Evolutionary conservation across 495 filamentous ascomycete genomes (phyloP), one percentile per base, ranked within the genome.

Genomic region (Echria macrotheca): DNA sequence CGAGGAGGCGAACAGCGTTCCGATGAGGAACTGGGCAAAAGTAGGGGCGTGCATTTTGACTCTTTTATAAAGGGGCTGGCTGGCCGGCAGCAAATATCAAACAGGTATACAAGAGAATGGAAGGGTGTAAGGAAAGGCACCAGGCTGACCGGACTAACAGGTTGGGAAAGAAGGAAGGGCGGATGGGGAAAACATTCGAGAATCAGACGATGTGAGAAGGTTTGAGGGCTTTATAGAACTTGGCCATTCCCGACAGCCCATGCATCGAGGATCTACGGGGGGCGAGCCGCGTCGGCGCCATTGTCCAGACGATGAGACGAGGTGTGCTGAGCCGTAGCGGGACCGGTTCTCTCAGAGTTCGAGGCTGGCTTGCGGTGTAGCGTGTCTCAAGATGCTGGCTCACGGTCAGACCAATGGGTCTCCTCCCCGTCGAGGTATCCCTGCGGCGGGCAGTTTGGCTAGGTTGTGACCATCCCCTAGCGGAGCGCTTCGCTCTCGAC

Each of bases 41-140:
- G 64, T 59, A 48, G 54, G 49, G 44, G 62, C 57, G 50, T 65
- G 57, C 62, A 68, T 68, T 36, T 50, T 65, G 53, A 53, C 33
- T 41, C 25, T 41, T 47, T 29, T 19, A 50, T 47, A 33, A 38
- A 55, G 37, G 38, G 33, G 49, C 28, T 31, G 28, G 54, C 50
- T 60, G 54, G 24, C 52, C 53, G 50, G 53, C 53, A 59, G 52
- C 53, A 23, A 43, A 29, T 9, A 51, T 41, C 17, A 26, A 28
- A 51, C 26, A 47, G 12, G 49, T 36, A 44, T 44, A 54, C 12
- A 50, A 45, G 17, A n/a, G 54, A 49, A 44, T 32, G 29, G 39
- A 47, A 44, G 12, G 51, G 32, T 44, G 43, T 23, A 53, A 53
- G 44, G 47, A 45, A 58, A 33, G 47, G 26, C 40, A 43, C 17